phyloP scores from a whole-genome alignment of 164 flowering plant genomes.

The Dillenia turbinata region DNA sequence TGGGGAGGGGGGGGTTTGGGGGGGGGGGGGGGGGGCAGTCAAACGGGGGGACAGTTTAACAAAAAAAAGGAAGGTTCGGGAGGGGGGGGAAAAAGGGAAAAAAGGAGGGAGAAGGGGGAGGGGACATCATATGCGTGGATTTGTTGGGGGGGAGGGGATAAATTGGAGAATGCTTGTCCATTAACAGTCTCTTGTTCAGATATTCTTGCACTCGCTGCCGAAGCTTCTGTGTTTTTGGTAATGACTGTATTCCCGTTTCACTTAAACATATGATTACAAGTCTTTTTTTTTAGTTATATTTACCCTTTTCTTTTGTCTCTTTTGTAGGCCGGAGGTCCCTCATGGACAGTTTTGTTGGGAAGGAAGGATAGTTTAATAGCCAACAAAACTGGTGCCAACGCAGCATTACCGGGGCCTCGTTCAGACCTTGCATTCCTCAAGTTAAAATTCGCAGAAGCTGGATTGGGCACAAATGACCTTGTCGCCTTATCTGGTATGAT shows the following conservation, averaged over 20 bases:
- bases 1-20: no score
- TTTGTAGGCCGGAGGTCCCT: background rate
- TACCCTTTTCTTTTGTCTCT: no score
- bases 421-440: background rate
- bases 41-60: no score
- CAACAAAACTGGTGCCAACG: constrained; percentile 1
- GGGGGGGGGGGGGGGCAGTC: no score
- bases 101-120: no score
- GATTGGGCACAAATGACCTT: constrained; percentile 15
- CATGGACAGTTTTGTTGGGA: background rate
- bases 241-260: no score
- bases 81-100: no score
- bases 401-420: background rate
- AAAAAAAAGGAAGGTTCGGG: no score
- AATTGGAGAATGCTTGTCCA: background rate
- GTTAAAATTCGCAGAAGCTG: background rate
- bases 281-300: no score
- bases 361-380: constrained; percentile 4
- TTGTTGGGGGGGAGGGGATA: no score
- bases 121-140: no score
- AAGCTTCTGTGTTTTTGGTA: background rate
- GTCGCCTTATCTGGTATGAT: constrained; percentile 28
- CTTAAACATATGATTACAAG: no score
- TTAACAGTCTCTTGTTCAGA: background rate
- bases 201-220: background rate